Base-by-base conservation (phyloP, 257 asterid genomes). In the Lavandula angustifolia region DNA sequence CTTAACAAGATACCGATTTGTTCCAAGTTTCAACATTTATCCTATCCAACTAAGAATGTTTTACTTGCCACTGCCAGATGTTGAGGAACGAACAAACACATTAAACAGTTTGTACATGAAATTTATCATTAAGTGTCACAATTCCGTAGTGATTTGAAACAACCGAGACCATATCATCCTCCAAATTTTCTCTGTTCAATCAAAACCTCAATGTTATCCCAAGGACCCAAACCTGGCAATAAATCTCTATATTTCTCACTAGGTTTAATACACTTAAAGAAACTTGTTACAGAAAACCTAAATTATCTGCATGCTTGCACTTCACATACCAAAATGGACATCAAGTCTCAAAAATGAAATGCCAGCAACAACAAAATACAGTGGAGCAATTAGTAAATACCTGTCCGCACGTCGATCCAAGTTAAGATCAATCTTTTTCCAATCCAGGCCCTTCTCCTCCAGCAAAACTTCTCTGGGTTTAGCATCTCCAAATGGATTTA, bases 401-500 rank as follows among this genome's bases (percentile, higher is more conserved):
- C 99, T 94, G 63, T 85, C 92, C 69, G 83, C 76, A 1, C 88
- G 81, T 7, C 87, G 78, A 75, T 94, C 99, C 76, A 94, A 73
- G 43, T 90, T 87, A 56, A 84, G 76, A 78, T 94, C 99, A 72
- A 94, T 86, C 82, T 94, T 90, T 78, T 81, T 85, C 99, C 99
- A 94, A 75, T 90, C 98, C 75, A 94, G 65, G 40, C 97, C 97
- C 73, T 90, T 94, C 82, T 86, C 87, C 82, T 80, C 80, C 60
- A 94, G 96, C 79, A 90, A 80, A 77, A 94, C 85, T 77, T 94
- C 99, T 78, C 99, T 86, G 52, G 99, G 98, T 78, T 86, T 94
- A 8, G 99, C 96, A 67, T 87, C 87, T 9, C 99, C 98, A 67
- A 94, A 94, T 44, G 99, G 99, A 68, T 90, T 94, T 62, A 90